Base-by-base conservation (phyloP, 805 yeast species). In the Suhomyces kilbournensis region DNA sequence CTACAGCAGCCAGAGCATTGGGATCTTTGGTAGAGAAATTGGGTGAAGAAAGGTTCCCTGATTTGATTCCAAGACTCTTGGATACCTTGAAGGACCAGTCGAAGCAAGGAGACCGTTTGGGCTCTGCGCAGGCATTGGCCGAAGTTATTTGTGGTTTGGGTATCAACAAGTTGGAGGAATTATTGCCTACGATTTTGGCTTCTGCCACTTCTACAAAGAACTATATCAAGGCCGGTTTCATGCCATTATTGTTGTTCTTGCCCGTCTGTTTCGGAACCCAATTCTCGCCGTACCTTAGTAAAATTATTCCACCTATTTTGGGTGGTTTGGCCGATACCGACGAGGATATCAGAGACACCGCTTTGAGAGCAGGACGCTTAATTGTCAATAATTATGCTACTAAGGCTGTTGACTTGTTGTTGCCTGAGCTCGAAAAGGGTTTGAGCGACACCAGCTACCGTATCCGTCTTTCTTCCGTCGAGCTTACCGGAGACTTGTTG, bases 31-130 rank as follows among this genome's bases (percentile, higher is more conserved):
- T 96, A 46, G 98, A 94, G 68, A 93, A 92, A 67, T 77, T 94
- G 40, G 99, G 99, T 51, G 99, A 94, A 71, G 96, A 90, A 46
- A 86, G 83, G 60, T 92, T 94, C 90, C 97, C 99, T 34, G 88
- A 82, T 39, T 83, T 94, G 66, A 88, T 94, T 60, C 89, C 96
- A 45, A 83, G 91, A 53, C 79, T 94, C 56, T 65, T 93, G 49
- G 81, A 75, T 46, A 86, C 94, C 0, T 78, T 94, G 55, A 81
- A 84, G 62, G 97, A 92, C 65, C 90, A 86, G 56, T 56, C 78
- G 14, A 86, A 83, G 63, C 81, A 90, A 7, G 97, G 97, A 55
- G 98, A 94, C 66, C 83, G 97, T 58, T 80, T 94, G 54, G 99
- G 99, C 53, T 88, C 97, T 48, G 99, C 98, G 0, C 99, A 94